Base-by-base conservation (phyloP, 192 early-diverging fungal species). In the Linnemannia exigua region DNA sequence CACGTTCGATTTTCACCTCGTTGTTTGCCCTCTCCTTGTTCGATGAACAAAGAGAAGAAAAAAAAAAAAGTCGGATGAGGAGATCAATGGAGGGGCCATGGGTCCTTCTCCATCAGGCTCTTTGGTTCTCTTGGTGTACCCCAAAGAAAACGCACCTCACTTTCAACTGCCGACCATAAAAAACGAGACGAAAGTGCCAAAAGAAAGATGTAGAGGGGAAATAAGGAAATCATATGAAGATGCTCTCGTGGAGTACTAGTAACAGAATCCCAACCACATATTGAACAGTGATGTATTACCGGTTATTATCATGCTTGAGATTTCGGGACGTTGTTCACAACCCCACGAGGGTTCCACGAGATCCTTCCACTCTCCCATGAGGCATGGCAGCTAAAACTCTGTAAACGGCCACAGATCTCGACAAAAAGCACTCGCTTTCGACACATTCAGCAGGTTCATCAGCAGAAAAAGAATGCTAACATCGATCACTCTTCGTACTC, bases 121-220 rank as follows among this genome's bases (percentile, higher is more conserved):
- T 28, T 33, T 31, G 35, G 15, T 22, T 19, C 28, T 67, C 48
- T 33, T 48, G 12, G 28, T 75, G 70, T 67, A 48, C 80, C 80
- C 80, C 80, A 82, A 82, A 76, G 63, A 69, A 76, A 82, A 76
- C 68, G 36, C 33, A 36, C 1, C 74, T 48, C 67, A 52, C 69
- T 41, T 78, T 78, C 76, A 78, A 70, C 37, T 70, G 51, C 76
- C 76, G 76, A 67, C 68, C 68, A 70, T 70, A 36, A 38, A 70
- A 70, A 63, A 63, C 58, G 14, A 63, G 58, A 63, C 58, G 58
- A 63, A 31, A 63, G 11, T n/a, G 12, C 9, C 1, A 25, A 31
- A 25, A 12, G 58, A n/a, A 20, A 54, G 20, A 20, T 15, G 28
- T n/a, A 11, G 31, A 63, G 58, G 58, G 28, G 58, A 31, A 63